Evolutionary conservation across 192 early-diverging fungal species (phyloP).

Genomic region (Lobulomyces angularis): DNA sequence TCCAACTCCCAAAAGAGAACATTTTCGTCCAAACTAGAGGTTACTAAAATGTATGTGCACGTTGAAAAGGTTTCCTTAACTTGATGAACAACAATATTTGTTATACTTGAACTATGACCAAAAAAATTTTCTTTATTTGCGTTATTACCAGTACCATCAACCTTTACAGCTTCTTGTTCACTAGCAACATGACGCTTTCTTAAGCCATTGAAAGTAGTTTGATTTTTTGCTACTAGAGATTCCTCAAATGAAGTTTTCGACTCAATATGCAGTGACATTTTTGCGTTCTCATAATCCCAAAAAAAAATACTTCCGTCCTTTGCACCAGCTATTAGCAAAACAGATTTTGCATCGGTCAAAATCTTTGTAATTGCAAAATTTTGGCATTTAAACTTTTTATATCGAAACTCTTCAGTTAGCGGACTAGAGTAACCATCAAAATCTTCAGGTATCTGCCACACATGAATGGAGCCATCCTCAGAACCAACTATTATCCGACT

Average conservation of each 20-base stretch:
- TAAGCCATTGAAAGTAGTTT: no score
- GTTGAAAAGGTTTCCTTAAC: no score
- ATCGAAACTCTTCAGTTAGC: neutral
- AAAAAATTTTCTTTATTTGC: no score
- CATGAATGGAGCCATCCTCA: conserved; percentile 1
- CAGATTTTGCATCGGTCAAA: conserved; percentile 4
- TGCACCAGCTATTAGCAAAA: conserved; percentile 4
- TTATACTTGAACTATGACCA: no score
- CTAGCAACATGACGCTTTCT: no score
- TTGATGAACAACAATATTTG: no score
- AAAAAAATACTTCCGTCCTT: conserved; percentile 6
- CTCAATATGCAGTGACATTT: no score
- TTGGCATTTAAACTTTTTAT: neutral
- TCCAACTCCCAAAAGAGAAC: no score
- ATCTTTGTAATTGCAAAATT: neutral
- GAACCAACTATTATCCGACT: neutral
- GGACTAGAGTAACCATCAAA: conserved; percentile 3
- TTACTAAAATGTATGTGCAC: no score
- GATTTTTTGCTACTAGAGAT: no score
- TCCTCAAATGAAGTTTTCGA: no score
- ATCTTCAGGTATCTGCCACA: conserved; percentile 9
- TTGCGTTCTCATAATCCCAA: conserved; percentile 3
- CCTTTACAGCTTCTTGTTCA: neutral
- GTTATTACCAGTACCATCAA: conserved; percentile 1
- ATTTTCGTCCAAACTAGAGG: no score